These are phyloP conservation scores for Arthrobotrys entomopaga DNA, from an alignment of 2,329 filamentous ascomycete species.

Conservation along the genomic window DNA sequence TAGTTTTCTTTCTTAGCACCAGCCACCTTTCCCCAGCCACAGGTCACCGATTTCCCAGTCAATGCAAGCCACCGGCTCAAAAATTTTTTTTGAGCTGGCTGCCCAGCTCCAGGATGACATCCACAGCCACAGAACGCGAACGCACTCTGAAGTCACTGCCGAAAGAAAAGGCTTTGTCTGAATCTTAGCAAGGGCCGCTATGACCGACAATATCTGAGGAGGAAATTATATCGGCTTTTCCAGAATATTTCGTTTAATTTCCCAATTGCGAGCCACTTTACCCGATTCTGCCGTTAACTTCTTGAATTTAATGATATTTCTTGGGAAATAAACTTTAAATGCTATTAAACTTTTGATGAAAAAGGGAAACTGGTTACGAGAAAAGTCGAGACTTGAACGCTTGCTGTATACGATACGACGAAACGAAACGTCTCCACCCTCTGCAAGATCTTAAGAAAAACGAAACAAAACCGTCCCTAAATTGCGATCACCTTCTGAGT, in stretches of 20 bases:
- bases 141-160: background rate
- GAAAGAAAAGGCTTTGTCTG: slow-evolving; percentile 9
- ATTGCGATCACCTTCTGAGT: slow-evolving; percentile 47
- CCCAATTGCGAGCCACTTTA: slow-evolving; percentile 12
- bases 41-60: background rate
- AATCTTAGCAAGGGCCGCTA: slow-evolving; percentile 22
- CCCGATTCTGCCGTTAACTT: slow-evolving; percentile 24
- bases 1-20: slow-evolving; percentile 10
- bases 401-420: slow-evolving; percentile 25
- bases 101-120: slow-evolving; percentile 8
- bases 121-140: slow-evolving; percentile 19
- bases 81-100: slow-evolving; percentile 2
- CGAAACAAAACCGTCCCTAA: slow-evolving; percentile 25
- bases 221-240: slow-evolving; percentile 8
- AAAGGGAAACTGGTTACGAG: slow-evolving; percentile 28
- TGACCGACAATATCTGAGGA: slow-evolving; percentile 15
- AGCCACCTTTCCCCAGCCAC: slow-evolving; percentile 1
- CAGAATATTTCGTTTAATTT: slow-evolving; percentile 25
- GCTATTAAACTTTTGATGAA: slow-evolving; percentile 11
- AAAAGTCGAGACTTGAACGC: slow-evolving; percentile 15
- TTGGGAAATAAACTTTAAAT: slow-evolving; percentile 17
- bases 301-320: background rate
- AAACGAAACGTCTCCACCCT: slow-evolving; percentile 2
- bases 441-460: slow-evolving; percentile 13
- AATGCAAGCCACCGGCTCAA: background rate